Evolutionary conservation across 2,329 filamentous ascomycete genomes (phyloP), one percentile per base, ranked within the genome.

Genomic region (Xylariaceae sp.): DNA sequence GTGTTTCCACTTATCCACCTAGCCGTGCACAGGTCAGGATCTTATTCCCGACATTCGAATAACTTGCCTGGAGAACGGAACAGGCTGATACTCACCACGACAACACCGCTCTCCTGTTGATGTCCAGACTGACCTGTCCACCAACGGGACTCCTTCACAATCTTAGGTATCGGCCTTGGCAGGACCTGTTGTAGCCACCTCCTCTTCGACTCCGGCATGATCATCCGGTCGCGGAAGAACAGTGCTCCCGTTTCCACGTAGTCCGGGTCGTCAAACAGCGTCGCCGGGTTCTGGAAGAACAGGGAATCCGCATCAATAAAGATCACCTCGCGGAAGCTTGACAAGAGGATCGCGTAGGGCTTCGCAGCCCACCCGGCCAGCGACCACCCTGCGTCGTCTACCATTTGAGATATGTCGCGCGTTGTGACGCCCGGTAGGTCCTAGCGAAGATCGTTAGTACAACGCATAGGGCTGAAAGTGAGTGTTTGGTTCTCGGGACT

Each of bases 281-380:
- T 51, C 44, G 69, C 72, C 0, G 75, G 76, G 50, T 76, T 71
- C 13, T 68, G 64, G 55, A 78, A 72, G 62, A 78, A 78, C 15
- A 75, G 61, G 6, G 71, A 70, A 53, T 78, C 76, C 0, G 75
- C 75, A 51, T 78, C 75, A 54, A 79, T 75, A 55, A 79, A 75
- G 33, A 78, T 74, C 47, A 71, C 72, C 59, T 79, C 75, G 4
- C 74, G 73, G 64, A 78, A 79, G 24, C 72, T 76, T 2, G 75
- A 77, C 53, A 77, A 61, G 4, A 79, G 63, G 21, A 77, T 75
- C 1, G 75, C 75, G 39, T 75, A 78, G 1, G 76, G 75, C 56
- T 79, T 79, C 18, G 71, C 73, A 0, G 75, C 75, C 75, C 75
- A 78, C 4, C 76, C 75, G 8, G 67, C 70, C 32, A 78, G 61